phyloP scores from a whole-genome alignment of 2,329 filamentous ascomycete species.

The Metarhizium sp. region DNA sequence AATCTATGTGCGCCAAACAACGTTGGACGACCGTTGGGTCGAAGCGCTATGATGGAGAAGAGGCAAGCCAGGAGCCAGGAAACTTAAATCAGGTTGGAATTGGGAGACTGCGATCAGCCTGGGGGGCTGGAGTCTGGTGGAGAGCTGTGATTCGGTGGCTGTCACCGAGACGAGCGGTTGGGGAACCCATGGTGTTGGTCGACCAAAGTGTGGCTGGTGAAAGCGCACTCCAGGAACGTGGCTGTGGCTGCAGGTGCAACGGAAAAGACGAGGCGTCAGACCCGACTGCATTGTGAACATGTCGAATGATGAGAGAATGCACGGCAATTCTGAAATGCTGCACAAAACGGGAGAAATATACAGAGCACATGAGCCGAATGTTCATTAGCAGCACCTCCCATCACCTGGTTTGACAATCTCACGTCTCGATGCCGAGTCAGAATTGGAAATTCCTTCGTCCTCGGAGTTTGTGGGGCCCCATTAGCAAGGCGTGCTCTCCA shows the following conservation, averaged over 20 bases:
- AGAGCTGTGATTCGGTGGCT: constrained; percentile 9
- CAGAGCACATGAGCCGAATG: no score
- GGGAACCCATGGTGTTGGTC: not conserved
- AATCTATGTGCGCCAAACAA: not conserved
- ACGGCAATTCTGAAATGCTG: no score
- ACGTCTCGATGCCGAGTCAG: not conserved
- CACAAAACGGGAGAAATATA: no score
- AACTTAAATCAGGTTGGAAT: not conserved
- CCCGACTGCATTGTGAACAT: no score
- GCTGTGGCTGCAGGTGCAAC: not conserved
- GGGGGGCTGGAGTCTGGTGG: not conserved
- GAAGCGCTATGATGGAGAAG: not conserved
- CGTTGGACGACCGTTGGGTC: not conserved
- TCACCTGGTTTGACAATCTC: no score
- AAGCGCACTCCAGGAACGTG: not conserved
- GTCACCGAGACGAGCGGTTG: constrained; percentile 1
- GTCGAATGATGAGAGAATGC: no score
- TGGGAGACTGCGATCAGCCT: not conserved
- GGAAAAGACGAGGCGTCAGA: no score
- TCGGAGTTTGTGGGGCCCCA: not conserved
- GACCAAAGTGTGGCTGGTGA: not conserved
- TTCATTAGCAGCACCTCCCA: no score
- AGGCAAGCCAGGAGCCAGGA: not conserved
- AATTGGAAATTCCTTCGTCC: no score
- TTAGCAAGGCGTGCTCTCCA: not conserved